These are phyloP conservation scores for Beauveria brongniartii DNA, from an alignment of 2,329 filamentous ascomycete genomes.

Conservation along the genomic window DNA sequence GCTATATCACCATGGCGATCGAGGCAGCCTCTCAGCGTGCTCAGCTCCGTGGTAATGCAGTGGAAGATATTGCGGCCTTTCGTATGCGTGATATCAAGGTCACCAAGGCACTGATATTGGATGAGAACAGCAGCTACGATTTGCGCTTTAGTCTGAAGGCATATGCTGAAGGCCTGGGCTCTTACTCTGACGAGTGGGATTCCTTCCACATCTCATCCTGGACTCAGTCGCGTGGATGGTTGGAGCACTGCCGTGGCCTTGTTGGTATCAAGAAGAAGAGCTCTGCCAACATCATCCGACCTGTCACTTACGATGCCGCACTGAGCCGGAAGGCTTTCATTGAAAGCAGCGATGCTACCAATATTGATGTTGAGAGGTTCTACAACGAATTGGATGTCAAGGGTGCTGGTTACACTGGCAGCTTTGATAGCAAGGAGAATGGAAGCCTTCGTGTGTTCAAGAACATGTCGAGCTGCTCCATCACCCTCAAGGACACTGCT, in stretches of 20 bases:
- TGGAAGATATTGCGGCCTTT: slow-evolving; percentile 15
- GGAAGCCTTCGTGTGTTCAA: slow-evolving; percentile 13
- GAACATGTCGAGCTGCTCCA: slow-evolving; percentile 17
- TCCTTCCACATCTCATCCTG: slow-evolving; percentile 50
- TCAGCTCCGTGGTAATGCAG: slow-evolving; percentile 16
- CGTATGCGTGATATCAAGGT: slow-evolving; percentile 20
- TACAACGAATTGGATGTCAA: slow-evolving; percentile 19
- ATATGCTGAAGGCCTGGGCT: slow-evolving; percentile 21
- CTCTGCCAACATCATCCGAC: slow-evolving; percentile 13
- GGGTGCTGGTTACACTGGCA: slow-evolving; percentile 20
- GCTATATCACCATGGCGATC: slow-evolving; percentile 42
- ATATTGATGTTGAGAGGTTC: slow-evolving; percentile 15
- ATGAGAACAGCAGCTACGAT: slow-evolving; percentile 20
- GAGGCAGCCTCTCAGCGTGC: slow-evolving; percentile 36
- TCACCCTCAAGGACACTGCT: slow-evolving; percentile 35
- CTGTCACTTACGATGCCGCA: slow-evolving; percentile 15
- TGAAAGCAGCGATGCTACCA: not conserved
- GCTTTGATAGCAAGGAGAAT: slow-evolving; percentile 16
- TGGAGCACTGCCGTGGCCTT: slow-evolving; percentile 49
- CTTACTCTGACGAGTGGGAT: slow-evolving; percentile 39
- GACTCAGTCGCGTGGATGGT: slow-evolving; percentile 44
- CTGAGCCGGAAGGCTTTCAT: slow-evolving; percentile 12
- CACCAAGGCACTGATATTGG: slow-evolving; percentile 21
- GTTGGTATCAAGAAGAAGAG: slow-evolving; percentile 29
- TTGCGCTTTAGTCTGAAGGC: slow-evolving; percentile 18